Conservation (phyloP, 2,329 filamentous ascomycete species). For the Fusarium sambucinum region DNA sequence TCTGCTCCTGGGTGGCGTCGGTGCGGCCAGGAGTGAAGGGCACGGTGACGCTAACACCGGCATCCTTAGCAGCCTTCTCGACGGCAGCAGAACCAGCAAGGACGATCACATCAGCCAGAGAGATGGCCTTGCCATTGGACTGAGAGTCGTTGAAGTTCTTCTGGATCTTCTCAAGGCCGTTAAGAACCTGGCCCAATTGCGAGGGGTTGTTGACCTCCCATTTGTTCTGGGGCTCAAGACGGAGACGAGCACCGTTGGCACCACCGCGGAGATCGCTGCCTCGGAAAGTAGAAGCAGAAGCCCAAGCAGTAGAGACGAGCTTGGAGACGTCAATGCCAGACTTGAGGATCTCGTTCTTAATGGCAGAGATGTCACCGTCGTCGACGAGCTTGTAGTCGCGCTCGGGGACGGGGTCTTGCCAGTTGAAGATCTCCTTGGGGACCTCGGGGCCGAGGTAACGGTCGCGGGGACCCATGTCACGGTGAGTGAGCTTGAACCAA, state of each 20-base stretch:
- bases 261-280: constrained; percentile 84
- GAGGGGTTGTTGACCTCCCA: constrained; percentile 82
- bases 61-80: constrained; percentile 75
- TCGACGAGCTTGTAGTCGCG: constrained; percentile 70
- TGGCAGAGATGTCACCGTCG: constrained; percentile 68
- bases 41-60: constrained; percentile 65
- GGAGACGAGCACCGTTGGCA: constrained; percentile 83
- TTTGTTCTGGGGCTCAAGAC: constrained; percentile 76
- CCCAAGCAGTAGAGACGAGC: constrained; percentile 76
- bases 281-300: constrained; percentile 78
- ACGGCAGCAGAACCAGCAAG: constrained; percentile 76
- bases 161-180: constrained; percentile 73
- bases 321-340: constrained; percentile 70
- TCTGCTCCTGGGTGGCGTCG: constrained; percentile 79
- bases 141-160: constrained; percentile 69
- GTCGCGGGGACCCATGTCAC: constrained; percentile 78
- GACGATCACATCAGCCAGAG: constrained; percentile 82
- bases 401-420: constrained; percentile 79
- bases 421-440: constrained; percentile 75
- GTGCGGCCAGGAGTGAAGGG: constrained; percentile 79
- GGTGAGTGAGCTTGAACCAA: constrained; percentile 87
- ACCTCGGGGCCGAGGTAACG: constrained; percentile 82
- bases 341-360: constrained; percentile 77
- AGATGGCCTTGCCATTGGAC: constrained; percentile 74
- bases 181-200: constrained; percentile 72